A percentile compares a stretch with the other conserved stretches of the same genome.
Conservation (phyloP, 768 basidiomycete species). For the Austroboletus eburneus region DNA sequence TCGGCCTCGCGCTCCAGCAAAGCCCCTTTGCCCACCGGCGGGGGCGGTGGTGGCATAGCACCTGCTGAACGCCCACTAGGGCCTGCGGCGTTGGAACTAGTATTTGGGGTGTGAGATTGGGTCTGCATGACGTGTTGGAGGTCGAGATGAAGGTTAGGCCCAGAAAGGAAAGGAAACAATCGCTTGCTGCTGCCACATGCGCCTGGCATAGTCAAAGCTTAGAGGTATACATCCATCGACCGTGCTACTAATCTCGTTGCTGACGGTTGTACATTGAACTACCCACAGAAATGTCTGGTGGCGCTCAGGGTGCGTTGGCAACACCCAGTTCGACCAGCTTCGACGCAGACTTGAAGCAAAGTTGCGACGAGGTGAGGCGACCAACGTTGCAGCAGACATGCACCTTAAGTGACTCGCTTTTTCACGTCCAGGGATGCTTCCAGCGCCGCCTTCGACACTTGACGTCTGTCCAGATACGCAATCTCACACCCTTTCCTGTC, state of each 20-base stretch:
- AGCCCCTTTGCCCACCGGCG: constrained; percentile 34
- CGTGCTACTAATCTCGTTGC: neutral
- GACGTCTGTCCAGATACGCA: constrained; percentile 67
- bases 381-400: neutral
- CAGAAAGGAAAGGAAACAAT: constrained; percentile 21
- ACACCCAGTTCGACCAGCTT: constrained; percentile 15
- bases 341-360: constrained; percentile 9
- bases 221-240: constrained; percentile 3
- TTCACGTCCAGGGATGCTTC: constrained; percentile 18
- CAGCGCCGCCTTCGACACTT: constrained; percentile 75
- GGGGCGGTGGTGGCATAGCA: constrained; percentile 53
- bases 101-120: constrained; percentile 34
- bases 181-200: neutral
- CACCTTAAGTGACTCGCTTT: neutral
- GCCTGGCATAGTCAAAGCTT: constrained; percentile 2
- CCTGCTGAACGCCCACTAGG: constrained; percentile 28
- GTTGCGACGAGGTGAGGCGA: constrained; percentile 15
- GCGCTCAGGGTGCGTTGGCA: constrained; percentile 14
- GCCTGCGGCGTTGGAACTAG: constrained; percentile 3
- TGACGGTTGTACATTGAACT: neutral
- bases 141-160: constrained; percentile 10
- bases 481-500: constrained; percentile 80
- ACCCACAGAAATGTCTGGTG: constrained; percentile 20
- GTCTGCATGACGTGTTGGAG: constrained; percentile 37
- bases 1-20: constrained; percentile 65